A percentile compares a stretch with the other conserved stretches of the same genome.
These are phyloP conservation scores for Lineolata rhizophorae DNA, from an alignment of 495 filamentous ascomycete genomes.

Conservation along the genomic window DNA sequence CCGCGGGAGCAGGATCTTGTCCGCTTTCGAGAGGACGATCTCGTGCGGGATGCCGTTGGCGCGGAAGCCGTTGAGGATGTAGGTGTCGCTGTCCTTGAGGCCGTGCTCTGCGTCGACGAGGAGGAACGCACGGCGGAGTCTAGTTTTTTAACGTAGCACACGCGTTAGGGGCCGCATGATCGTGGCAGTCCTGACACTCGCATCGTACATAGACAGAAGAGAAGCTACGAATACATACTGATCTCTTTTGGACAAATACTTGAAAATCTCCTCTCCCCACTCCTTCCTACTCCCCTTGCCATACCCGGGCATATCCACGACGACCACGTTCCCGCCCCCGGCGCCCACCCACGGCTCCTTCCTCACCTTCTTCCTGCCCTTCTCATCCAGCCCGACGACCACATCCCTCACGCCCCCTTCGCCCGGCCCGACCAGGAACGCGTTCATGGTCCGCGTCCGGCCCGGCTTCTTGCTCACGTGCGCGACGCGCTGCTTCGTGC, in stretches of 20 bases:
- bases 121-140: slow-evolving; percentile 55
- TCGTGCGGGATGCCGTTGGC: slow-evolving; percentile 43
- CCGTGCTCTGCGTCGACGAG: slow-evolving; percentile 65
- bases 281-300: slow-evolving; percentile 50
- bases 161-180: not conserved
- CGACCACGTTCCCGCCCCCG: slow-evolving; percentile 20
- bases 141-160: slow-evolving; percentile 4
- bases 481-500: slow-evolving; percentile 20
- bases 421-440: slow-evolving; percentile 47
- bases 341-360: slow-evolving; percentile 1
- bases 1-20: slow-evolving; percentile 21
- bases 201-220: not conserved
- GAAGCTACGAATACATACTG: slow-evolving; percentile 25
- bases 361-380: slow-evolving; percentile 6
- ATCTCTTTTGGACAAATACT: slow-evolving; percentile 50
- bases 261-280: slow-evolving; percentile 74
- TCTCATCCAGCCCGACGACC: slow-evolving; percentile 27
- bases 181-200: not conserved
- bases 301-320: slow-evolving; percentile 92
- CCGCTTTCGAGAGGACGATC: slow-evolving; percentile 67
- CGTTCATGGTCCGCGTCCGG: slow-evolving; percentile 62
- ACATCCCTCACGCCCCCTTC: slow-evolving; percentile 9
- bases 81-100: slow-evolving; percentile 48
- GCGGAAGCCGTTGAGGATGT: slow-evolving; percentile 42
- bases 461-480: slow-evolving; percentile 55